phyloP scores from a whole-genome alignment of 441 rosid species.

The Croton setiger region DNA sequence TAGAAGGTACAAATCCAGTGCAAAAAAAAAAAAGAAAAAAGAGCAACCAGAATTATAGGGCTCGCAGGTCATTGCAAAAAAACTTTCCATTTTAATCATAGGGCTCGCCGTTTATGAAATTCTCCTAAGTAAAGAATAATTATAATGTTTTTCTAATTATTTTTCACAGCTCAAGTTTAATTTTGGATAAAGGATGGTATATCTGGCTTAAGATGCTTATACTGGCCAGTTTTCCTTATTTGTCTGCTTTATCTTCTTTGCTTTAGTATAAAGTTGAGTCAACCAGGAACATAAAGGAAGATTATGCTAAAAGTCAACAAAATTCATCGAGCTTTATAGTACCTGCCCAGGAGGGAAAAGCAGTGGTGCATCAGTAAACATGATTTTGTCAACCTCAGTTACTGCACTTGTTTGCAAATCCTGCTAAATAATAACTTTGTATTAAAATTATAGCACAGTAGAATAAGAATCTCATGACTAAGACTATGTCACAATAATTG shows the following conservation, averaged over 20 bases:
- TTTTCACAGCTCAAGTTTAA: background rate
- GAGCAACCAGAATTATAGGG: background rate
- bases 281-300: background rate
- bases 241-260: background rate
- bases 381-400: constrained; percentile 68
- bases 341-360: constrained; percentile 95
- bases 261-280: background rate
- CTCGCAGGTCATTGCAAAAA: background rate
- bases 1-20: background rate
- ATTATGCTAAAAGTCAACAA: background rate
- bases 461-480: background rate
- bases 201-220: background rate
- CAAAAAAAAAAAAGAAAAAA: no score
- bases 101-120: background rate
- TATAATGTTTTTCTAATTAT: background rate
- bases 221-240: background rate
- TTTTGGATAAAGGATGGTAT: background rate
- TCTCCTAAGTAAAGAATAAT: background rate
- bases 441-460: background rate
- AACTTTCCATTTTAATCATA: background rate
- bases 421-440: constrained; percentile 37
- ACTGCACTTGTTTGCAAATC: constrained; percentile 62
- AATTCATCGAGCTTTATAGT: constrained; percentile 8
- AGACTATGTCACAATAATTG: background rate
- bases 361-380: constrained; percentile 92